Evolutionary conservation across 2,329 filamentous ascomycete species (phyloP), one percentile per base, ranked within the genome.

Genomic region (Venturia pyrina): DNA sequence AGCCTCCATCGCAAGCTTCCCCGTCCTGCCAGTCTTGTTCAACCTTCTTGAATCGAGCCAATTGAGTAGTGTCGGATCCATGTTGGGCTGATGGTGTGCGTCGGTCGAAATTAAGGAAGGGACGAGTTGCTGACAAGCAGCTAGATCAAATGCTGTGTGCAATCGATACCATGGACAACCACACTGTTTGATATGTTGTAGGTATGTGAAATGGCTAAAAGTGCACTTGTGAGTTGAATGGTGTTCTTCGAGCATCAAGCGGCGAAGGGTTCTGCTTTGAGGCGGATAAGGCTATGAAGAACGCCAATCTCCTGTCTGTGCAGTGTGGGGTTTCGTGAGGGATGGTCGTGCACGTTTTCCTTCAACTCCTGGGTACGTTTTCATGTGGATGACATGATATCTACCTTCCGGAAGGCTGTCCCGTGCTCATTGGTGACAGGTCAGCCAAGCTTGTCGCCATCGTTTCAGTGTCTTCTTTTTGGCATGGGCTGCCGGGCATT

Each of bases 251-350:
- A 28, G 60, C 60, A 43, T 43, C 40, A 6, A 15, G 37, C 34
- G 34, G 59, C 5, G 37, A 28, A 46, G 24, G 40, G 28, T 43
- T 7, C 13, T 62, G 17, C 32, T 62, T 28, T 28, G 60, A 62
- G 60, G 44, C 60, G 37, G 17, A 19, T 40, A 28, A n/a, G 60
- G 40, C 60, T 44, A 40, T 43, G n/a, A 62, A 62, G 28, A 46
- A 46, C 43, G 60, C 40, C 60, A 43, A 28, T 62, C 60, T 46
- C 40, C 43, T 62, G 60, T 46, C 43, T 62, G 60, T 62, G 60
- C 60, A 44, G 11, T 46, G 60, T 32, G 43, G 40, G 37, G 60
- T 62, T 62, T 62, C 60, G 60, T 46, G 40, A 46, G n/a, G 37
- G 60, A 17, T 62, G 60, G 28, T 62, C 37, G 60, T 62, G 60